These are phyloP conservation scores for Aspergillus ruber DNA, from an alignment of 2,329 filamentous ascomycete genomes.

Conservation along the genomic window DNA sequence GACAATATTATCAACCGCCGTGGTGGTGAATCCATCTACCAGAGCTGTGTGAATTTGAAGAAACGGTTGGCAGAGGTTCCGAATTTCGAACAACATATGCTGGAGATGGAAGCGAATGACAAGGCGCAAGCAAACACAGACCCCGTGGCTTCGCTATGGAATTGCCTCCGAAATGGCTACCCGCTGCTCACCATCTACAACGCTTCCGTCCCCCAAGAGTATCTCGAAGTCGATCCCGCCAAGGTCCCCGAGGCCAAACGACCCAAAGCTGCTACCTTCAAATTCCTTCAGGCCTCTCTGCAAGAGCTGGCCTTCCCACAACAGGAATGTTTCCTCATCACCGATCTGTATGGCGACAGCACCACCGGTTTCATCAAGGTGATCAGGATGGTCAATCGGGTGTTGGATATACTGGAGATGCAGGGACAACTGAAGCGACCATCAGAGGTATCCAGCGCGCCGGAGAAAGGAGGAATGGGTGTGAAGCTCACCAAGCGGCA, in stretches of 20 bases:
- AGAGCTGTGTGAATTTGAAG: slow-evolving; percentile 83
- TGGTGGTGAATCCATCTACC: slow-evolving; percentile 91
- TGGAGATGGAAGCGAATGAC: slow-evolving; percentile 64
- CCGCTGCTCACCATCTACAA: slow-evolving; percentile 89
- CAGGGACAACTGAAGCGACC: slow-evolving; percentile 67
- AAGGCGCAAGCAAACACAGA: slow-evolving; percentile 58
- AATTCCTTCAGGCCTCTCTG: slow-evolving; percentile 85
- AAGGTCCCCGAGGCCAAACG: slow-evolving; percentile 64
- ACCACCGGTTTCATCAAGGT: slow-evolving; percentile 98
- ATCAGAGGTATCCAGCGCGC: slow-evolving; percentile 45
- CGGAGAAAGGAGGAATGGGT: slow-evolving; percentile 31
- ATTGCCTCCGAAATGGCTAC: slow-evolving; percentile 72
- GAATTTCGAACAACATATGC: slow-evolving; percentile 68
- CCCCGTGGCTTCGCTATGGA: slow-evolving; percentile 88
- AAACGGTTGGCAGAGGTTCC: slow-evolving; percentile 77
- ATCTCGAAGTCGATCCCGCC: slow-evolving; percentile 60
- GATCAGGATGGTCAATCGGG: slow-evolving; percentile 83
- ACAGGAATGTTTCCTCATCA: slow-evolving; percentile 83
- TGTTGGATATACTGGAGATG: slow-evolving; percentile 78
- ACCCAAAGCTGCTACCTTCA: slow-evolving; percentile 82
- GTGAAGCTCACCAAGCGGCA: slow-evolving; percentile 66
- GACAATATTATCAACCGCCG: slow-evolving; percentile 96
- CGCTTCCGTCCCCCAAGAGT: slow-evolving; percentile 63
- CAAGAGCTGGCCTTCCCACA: slow-evolving; percentile 72
- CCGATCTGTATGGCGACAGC: slow-evolving; percentile 85